These are phyloP conservation scores for Kokia cookei DNA, from an alignment of 441 rosid genomes.

Conservation along the genomic window DNA sequence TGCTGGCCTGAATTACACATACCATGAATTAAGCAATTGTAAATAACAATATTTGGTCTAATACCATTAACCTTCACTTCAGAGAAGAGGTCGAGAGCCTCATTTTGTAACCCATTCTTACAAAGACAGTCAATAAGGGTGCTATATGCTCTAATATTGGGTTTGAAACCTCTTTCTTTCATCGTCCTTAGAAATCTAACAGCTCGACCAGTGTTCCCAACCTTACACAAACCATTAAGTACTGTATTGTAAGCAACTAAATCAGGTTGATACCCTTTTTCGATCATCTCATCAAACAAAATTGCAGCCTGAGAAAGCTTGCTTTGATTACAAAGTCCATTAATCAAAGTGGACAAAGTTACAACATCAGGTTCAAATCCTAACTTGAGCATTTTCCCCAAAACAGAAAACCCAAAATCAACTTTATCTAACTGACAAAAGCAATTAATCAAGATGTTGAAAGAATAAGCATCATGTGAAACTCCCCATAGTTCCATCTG, in stretches of 20 bases:
- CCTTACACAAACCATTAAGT: background rate
- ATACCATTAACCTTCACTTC: background rate
- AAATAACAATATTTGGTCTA: background rate
- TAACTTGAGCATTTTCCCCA: background rate
- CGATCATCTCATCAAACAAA: background rate
- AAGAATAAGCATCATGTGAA: background rate
- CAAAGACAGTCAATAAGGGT: background rate
- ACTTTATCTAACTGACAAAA: background rate
- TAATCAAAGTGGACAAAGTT: background rate
- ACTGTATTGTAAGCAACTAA: background rate
- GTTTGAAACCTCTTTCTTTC: background rate
- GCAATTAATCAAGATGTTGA: background rate
- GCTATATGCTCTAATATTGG: background rate
- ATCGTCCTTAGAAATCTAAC: background rate
- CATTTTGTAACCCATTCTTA: background rate
- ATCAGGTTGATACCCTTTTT: background rate
- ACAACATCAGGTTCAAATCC: background rate
- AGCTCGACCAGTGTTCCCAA: background rate
- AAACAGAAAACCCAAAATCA: background rate
- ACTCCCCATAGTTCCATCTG: background rate
- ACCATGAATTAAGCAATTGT: background rate
- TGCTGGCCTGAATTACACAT: background rate
- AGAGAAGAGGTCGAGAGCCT: background rate
- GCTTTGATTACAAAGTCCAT: background rate
- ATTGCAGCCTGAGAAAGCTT: background rate